phyloP scores from a whole-genome alignment of 2,329 filamentous ascomycete species.

The Pseudogymnoascus sp. region DNA sequence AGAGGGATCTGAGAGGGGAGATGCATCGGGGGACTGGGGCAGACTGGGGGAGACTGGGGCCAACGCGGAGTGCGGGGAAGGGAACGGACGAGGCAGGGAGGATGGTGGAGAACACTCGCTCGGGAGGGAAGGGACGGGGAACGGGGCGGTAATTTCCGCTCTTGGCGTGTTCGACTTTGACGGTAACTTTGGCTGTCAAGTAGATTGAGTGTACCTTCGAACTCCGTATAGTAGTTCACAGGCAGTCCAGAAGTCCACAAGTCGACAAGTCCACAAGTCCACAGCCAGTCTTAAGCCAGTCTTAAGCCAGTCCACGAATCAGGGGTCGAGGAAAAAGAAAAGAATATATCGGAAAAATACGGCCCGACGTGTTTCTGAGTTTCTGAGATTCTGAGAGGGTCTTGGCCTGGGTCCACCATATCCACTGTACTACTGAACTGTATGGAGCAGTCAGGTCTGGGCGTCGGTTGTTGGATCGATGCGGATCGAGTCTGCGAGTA shows the following conservation, averaged over 20 bases:
- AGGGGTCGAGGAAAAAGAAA: conserved; percentile 1
- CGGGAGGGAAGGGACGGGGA: not conserved
- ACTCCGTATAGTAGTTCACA: not conserved
- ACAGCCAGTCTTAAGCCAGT: not conserved
- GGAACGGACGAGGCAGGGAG: not conserved
- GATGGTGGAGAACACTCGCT: not conserved
- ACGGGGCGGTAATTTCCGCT: not conserved
- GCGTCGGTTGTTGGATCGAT: conserved; percentile 5
- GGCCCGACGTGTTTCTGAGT: not conserved
- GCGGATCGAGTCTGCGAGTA: not conserved
- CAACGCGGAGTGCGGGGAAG: conserved; percentile 5
- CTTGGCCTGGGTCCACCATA: not conserved
- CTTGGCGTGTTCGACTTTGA: not conserved
- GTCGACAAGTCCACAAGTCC: not conserved
- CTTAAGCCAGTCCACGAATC: not conserved
- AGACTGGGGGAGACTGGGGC: not conserved
- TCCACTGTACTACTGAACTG: not conserved
- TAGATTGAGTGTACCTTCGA: not conserved
- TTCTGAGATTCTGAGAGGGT: not conserved
- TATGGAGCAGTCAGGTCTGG: not conserved
- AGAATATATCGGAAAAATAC: not conserved
- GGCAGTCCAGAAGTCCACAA: not conserved
- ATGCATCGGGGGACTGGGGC: conserved; percentile 2
- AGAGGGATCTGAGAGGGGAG: not conserved
- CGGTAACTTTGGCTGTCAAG: not conserved